phyloP scores from a whole-genome alignment of 306 rosid genomes.

The Notholithocarpus densiflorus region DNA sequence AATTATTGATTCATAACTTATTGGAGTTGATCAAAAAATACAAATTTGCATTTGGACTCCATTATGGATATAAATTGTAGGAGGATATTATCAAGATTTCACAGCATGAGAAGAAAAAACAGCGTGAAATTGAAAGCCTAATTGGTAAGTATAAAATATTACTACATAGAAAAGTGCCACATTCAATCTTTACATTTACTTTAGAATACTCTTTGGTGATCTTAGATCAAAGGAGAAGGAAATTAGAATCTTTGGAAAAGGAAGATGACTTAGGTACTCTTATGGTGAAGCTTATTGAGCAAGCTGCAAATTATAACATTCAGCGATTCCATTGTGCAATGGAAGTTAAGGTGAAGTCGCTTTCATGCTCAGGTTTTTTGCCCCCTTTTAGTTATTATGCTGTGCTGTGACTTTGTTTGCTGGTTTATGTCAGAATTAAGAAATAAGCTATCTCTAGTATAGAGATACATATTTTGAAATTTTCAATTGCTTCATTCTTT shows the following conservation, averaged over 20 bases:
- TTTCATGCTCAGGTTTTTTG: slow-evolving; percentile 3
- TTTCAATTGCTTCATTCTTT: slow-evolving; percentile 12
- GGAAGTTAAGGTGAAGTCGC: slow-evolving; percentile 62
- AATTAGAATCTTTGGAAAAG: slow-evolving; percentile 46
- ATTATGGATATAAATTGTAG: slow-evolving; percentile 34
- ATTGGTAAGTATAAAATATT: slow-evolving; percentile 50
- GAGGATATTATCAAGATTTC: slow-evolving; percentile 42
- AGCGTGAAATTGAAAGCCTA: slow-evolving; percentile 33
- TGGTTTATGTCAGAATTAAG: too few relatives aligned
- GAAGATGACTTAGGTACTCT: slow-evolving; percentile 51
- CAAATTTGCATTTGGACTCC: slow-evolving; percentile 7
- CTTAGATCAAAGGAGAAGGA: slow-evolving; percentile 58
- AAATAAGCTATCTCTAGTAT: too few relatives aligned
- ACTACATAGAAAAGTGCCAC: slow-evolving; percentile 1
- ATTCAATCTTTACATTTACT: slow-evolving; percentile 3
- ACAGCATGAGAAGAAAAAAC: slow-evolving; percentile 48
- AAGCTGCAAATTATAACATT: slow-evolving; percentile 48
- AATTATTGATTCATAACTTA: background rate
- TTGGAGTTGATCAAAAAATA: background rate
- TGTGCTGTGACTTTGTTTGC: background rate
- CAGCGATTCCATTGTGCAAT: slow-evolving; percentile 52
- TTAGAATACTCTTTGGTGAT: slow-evolving; percentile 31
- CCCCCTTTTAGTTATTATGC: slow-evolving; percentile 15
- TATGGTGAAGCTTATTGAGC: slow-evolving; percentile 62
- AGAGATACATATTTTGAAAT: too few relatives aligned